Conservation (phyloP, 2,329 filamentous ascomycete genomes). For the Cercospora beticola region DNA sequence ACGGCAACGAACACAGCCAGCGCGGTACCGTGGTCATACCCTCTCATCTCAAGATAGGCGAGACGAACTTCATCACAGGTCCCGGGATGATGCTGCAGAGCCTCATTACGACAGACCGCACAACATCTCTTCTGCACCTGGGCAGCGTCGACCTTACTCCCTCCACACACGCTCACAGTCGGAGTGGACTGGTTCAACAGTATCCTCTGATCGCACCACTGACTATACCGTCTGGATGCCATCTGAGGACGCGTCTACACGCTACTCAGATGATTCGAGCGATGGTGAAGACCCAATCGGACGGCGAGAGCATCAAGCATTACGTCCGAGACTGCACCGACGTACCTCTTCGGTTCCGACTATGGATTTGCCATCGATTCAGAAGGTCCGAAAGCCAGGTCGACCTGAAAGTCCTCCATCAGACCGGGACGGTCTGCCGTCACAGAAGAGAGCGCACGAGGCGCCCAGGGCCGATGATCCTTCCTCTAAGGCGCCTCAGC, state of each 20-base stretch:
- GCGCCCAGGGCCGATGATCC: conserved; percentile 24
- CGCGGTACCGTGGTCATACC: conserved; percentile 27
- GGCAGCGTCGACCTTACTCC: conserved; percentile 21
- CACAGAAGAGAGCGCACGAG: conserved; percentile 22
- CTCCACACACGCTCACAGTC: conserved; percentile 27
- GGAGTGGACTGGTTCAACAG: conserved; percentile 31
- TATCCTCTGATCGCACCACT: conserved; percentile 21
- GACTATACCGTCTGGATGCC: conserved; percentile 54
- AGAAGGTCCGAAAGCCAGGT: conserved; percentile 45
- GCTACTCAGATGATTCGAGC: conserved; percentile 33
- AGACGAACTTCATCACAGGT: conserved; percentile 17
- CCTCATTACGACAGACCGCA: conserved; percentile 25
- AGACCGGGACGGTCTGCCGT: conserved; percentile 24
- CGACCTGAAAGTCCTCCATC: conserved; percentile 38
- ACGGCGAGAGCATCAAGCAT: conserved; percentile 17
- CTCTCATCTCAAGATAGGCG: conserved; percentile 15
- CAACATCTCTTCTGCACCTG: conserved; percentile 14
- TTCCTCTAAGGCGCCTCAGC: conserved; percentile 37
- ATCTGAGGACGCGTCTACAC: conserved; percentile 39
- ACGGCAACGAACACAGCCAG: conserved; percentile 28
- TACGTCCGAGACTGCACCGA: conserved; percentile 42
- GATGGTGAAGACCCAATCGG: conserved; percentile 26
- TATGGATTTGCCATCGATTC: conserved; percentile 47
- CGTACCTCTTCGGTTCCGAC: conserved; percentile 52
- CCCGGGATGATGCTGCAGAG: conserved; percentile 24